Evolutionary conservation across 1,139 yeast genomes (phyloP).

Genomic region (Zygoascus meyerae): DNA sequence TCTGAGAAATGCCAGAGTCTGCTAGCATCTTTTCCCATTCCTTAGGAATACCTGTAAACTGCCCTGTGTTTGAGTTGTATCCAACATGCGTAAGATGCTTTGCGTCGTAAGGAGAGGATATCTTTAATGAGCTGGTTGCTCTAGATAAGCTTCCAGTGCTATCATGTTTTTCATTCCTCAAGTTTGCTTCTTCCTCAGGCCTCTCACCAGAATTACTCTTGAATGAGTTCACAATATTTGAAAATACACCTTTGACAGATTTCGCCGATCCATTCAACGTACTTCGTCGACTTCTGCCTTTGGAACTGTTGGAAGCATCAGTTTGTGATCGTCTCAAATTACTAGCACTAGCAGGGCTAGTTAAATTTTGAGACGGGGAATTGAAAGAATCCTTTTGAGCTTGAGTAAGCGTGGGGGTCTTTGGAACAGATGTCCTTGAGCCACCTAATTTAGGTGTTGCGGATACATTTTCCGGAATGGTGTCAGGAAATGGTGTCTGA

Average conservation of each 20-base stretch:
- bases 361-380: slow-evolving; percentile 5
- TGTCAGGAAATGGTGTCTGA: slow-evolving; percentile 17
- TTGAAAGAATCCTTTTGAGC: slow-evolving; percentile 7
- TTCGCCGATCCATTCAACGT: slow-evolving; percentile 29
- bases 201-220: slow-evolving; percentile 22
- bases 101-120: slow-evolving; percentile 85
- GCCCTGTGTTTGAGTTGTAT: slow-evolving; percentile 73
- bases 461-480: slow-evolving; percentile 10
- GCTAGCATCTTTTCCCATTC: slow-evolving; percentile 85
- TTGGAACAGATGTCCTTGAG: slow-evolving; percentile 8
- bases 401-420: slow-evolving; percentile 11
- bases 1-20: slow-evolving; percentile 79
- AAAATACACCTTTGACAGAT: slow-evolving; percentile 46
- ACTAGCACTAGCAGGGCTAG: background rate
- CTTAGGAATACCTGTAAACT: slow-evolving; percentile 82
- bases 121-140: slow-evolving; percentile 46
- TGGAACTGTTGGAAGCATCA: slow-evolving; percentile 6
- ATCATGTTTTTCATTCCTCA: slow-evolving; percentile 17
- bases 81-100: slow-evolving; percentile 94
- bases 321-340: slow-evolving; percentile 4
- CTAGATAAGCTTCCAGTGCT: background rate
- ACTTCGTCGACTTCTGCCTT: slow-evolving; percentile 16
- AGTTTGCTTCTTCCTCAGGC: background rate
- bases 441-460: slow-evolving; percentile 4
- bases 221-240: slow-evolving; percentile 45